These are phyloP conservation scores for Botrytis fragariae DNA, from an alignment of 2,329 filamentous ascomycete species.

Conservation along the genomic window DNA sequence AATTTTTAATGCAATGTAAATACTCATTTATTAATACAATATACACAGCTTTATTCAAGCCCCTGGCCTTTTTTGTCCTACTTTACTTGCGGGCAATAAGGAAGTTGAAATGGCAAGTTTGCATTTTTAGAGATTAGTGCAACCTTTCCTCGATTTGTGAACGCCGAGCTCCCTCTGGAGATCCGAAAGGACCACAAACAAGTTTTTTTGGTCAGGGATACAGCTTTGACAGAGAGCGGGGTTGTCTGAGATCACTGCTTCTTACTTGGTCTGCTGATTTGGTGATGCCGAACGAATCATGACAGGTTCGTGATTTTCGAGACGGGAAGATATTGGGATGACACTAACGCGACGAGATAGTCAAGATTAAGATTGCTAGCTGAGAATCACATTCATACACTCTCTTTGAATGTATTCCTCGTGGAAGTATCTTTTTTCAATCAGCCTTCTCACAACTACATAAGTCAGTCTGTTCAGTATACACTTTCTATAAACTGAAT, in stretches of 20 bases:
- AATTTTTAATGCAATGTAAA: neutral
- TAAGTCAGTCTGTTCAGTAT: too few relatives aligned
- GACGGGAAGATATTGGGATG: neutral
- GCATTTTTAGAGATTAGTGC: neutral
- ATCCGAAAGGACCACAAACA: neutral
- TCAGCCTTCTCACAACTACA: neutral
- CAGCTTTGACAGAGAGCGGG: neutral
- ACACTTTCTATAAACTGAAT: fast-evolving
- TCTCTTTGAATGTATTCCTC: fast-evolving
- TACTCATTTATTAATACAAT: neutral
- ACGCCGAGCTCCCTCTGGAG: neutral
- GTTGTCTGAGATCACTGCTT: neutral
- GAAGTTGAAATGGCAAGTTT: neutral
- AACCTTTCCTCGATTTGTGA: neutral
- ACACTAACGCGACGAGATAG: neutral
- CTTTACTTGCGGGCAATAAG: neutral
- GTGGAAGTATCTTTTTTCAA: neutral
- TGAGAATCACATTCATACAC: neutral
- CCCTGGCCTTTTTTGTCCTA: neutral
- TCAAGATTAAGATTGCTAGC: neutral
- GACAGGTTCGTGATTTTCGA: neutral
- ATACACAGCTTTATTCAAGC: neutral
- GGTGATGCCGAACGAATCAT: neutral
- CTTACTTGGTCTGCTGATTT: neutral
- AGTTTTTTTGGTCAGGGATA: neutral